Evolutionary conservation across 805 yeast species (phyloP).

Genomic region (Torulaspora quercuum): DNA sequence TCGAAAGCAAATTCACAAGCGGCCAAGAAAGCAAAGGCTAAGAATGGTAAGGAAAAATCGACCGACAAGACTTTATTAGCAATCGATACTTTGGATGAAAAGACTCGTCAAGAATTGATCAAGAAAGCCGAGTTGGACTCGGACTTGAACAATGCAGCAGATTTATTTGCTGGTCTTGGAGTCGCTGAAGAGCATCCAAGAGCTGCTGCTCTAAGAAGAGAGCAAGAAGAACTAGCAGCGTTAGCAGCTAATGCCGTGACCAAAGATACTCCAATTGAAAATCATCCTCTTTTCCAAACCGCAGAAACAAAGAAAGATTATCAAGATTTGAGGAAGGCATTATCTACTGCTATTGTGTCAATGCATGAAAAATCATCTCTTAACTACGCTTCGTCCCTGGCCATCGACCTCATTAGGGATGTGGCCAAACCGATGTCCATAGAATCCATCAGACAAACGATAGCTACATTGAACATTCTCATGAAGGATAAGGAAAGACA

Average conservation of each 20-base stretch:
- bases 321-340: conserved; percentile 70
- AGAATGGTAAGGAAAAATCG: conserved; percentile 41
- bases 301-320: conserved; percentile 78
- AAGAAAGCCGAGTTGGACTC: conserved; percentile 77
- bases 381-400: conserved; percentile 69
- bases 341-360: conserved; percentile 56
- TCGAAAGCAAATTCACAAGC: conserved; percentile 25
- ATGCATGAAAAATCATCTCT: conserved; percentile 59
- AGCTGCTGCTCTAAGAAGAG: conserved; percentile 40
- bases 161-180: conserved; percentile 71
- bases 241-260: conserved; percentile 33
- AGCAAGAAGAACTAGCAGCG: conserved; percentile 37
- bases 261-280: conserved; percentile 56
- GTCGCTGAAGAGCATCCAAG: conserved; percentile 50
- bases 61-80: conserved; percentile 46
- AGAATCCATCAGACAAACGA: conserved; percentile 80
- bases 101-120: conserved; percentile 69
- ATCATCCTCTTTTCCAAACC: conserved; percentile 72
- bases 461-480: conserved; percentile 76
- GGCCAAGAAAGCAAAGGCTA: conserved; percentile 32
- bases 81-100: conserved; percentile 66
- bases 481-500: conserved; percentile 82
- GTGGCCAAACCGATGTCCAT: conserved; percentile 73
- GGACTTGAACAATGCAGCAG: conserved; percentile 91
- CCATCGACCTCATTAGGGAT: conserved; percentile 83